Conservation (phyloP, 1,284 basidiomycete genomes). For the Cryptococcus amylolentus region DNA sequence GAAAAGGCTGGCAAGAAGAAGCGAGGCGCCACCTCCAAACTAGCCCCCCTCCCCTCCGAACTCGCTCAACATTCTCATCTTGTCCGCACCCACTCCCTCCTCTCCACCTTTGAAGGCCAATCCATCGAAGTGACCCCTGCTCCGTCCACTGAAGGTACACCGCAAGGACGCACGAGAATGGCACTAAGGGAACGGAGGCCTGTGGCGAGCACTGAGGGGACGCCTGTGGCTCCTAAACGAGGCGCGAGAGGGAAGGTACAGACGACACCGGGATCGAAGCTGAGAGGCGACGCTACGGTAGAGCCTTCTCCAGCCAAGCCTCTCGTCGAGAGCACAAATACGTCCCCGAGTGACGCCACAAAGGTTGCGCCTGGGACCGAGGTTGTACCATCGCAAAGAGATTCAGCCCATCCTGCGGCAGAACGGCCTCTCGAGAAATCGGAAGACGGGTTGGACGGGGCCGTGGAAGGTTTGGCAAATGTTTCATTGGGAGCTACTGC, state of each 20-base stretch:
- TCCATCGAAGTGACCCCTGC: constrained; percentile 1
- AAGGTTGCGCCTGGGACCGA: not conserved
- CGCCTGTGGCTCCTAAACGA: constrained; percentile 4
- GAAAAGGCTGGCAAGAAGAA: constrained; percentile 62
- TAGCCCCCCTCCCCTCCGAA: constrained; percentile 53
- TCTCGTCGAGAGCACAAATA: not conserved
- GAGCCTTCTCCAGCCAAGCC: not conserved
- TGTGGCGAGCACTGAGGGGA: constrained; percentile 7
- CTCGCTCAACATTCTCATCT: constrained; percentile 59
- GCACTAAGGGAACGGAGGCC: constrained; percentile 61
- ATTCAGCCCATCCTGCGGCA: not conserved
- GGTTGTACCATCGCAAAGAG: not conserved
- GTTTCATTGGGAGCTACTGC: not conserved
- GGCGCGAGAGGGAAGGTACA: constrained; percentile 3
- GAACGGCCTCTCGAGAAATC: not conserved
- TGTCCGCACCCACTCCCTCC: constrained; percentile 53
- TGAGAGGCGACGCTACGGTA: not conserved
- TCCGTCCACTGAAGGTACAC: constrained; percentile 20
- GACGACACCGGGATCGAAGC: not conserved
- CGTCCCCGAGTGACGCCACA: not conserved
- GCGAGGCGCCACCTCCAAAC: constrained; percentile 47
- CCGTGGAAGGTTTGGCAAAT: not conserved
- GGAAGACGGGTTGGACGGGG: not conserved
- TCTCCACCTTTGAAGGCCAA: constrained; percentile 51
- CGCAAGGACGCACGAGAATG: constrained; percentile 50